Evolutionary conservation across 768 basidiomycete genomes (phyloP).

Genomic region (Daedaleopsis nitida): DNA sequence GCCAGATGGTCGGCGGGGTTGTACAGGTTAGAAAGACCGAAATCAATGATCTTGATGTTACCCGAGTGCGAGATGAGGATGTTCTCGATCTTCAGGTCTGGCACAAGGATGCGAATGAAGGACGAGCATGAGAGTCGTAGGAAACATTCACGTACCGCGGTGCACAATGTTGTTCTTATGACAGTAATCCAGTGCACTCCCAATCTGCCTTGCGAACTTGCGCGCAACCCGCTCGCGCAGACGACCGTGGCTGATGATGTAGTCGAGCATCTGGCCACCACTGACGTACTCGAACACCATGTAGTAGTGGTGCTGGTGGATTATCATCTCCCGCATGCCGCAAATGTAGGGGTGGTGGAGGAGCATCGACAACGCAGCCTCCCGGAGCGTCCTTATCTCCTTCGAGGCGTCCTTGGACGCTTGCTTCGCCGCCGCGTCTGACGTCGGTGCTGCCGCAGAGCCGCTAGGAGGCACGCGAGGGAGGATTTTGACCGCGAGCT

Average conservation of each 20-base stretch:
- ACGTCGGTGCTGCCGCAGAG: conserved; percentile 50
- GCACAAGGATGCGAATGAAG: background rate
- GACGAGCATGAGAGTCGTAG: conserved; percentile 13
- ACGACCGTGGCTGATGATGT: conserved; percentile 97
- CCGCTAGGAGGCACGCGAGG: conserved; percentile 75
- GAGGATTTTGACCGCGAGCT: conserved; percentile 99
- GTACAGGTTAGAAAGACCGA: conserved; percentile 95
- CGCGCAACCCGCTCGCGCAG: conserved; percentile 93
- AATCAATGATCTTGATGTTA: conserved; percentile 99
- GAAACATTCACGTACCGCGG: conserved; percentile 53
- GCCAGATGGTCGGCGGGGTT: conserved; percentile 80
- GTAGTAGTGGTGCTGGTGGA: conserved; percentile 98
- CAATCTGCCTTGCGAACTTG: conserved; percentile 98
- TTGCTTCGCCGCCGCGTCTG: conserved; percentile 71
- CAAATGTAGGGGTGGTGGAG: conserved; percentile 99
- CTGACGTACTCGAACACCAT: conserved; percentile 99
- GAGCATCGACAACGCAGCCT: conserved; percentile 92
- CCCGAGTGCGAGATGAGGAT: conserved; percentile 98
- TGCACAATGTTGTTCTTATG: conserved; percentile 98
- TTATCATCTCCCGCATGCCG: conserved; percentile 98
- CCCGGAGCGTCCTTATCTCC: conserved; percentile 93
- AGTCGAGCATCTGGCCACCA: conserved; percentile 99
- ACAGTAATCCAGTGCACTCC: conserved; percentile 94
- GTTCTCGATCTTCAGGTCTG: conserved; percentile 98
- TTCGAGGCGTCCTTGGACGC: conserved; percentile 90